Conservation (phyloP, 2,329 filamentous ascomycete genomes). For the Emericellopsis atlantica region DNA sequence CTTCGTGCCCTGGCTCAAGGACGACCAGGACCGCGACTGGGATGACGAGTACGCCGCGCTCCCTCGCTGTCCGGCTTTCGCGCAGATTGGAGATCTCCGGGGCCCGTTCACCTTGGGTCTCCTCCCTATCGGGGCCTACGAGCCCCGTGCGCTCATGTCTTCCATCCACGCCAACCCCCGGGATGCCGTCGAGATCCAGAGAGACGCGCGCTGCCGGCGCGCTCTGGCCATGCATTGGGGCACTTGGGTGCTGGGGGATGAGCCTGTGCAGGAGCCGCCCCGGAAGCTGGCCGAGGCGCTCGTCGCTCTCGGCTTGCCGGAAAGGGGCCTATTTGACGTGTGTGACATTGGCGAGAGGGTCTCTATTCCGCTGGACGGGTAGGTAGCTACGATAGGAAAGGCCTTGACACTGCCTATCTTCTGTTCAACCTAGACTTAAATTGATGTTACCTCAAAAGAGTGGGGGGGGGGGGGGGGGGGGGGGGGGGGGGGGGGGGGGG, state of each 20-base stretch:
- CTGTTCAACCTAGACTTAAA: too few species aligned
- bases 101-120: constrained; percentile 85
- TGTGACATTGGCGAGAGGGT: constrained; percentile 72
- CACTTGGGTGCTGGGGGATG: constrained; percentile 73
- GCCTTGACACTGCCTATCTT: too few species aligned
- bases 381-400: too few species aligned
- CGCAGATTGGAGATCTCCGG: constrained; percentile 64
- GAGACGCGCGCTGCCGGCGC: constrained; percentile 62
- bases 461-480: too few species aligned
- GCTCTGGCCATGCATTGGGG: constrained; percentile 92
- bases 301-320: constrained; percentile 49
- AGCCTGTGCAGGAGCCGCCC: constrained; percentile 78
- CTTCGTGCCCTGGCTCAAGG: constrained; percentile 52
- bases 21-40: constrained; percentile 54
- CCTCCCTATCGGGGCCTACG: constrained; percentile 88
- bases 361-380: too few species aligned
- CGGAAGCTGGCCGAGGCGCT: constrained; percentile 59
- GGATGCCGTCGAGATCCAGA: constrained; percentile 82
- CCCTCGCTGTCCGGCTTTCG: constrained; percentile 76
- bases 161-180: constrained; percentile 76
- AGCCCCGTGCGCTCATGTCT: constrained; percentile 60
- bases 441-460: too few species aligned
- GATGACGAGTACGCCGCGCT: constrained; percentile 51
- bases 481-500: too few species aligned
- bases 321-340: constrained; percentile 66